These are phyloP conservation scores for Nannochloris sp. DNA, from an alignment of 139 green algal genomes.

Conservation along the genomic window DNA sequence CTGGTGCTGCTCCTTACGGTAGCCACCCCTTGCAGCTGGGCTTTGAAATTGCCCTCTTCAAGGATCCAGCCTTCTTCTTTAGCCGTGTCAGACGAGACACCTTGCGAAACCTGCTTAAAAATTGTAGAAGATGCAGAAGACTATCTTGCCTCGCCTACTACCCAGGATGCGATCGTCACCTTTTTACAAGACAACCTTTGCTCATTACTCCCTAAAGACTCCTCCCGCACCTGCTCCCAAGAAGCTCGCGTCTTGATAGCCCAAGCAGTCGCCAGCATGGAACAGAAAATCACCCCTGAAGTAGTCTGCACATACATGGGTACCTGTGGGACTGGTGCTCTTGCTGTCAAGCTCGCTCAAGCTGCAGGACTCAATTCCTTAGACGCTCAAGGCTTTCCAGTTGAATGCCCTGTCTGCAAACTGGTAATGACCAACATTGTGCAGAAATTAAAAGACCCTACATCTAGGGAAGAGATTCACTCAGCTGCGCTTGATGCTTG, in stretches of 20 bases:
- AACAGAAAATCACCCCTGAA: background rate
- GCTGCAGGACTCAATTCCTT: background rate
- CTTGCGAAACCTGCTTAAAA: slow-evolving; percentile 9
- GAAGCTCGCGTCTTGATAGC: slow-evolving; percentile 20
- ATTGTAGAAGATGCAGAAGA: slow-evolving; percentile 5
- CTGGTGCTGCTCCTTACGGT: too few relatives aligned
- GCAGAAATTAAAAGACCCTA: slow-evolving; percentile 11
- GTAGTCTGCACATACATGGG: slow-evolving; percentile 15
- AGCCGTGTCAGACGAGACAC: background rate
- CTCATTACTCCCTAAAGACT: background rate
- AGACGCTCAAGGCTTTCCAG: background rate
- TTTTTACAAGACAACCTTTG: slow-evolving; percentile 2
- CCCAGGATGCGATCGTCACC: background rate
- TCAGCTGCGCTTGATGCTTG: slow-evolving; percentile 1
- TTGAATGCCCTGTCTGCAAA: slow-evolving; percentile 27
- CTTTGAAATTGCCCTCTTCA: too few relatives aligned
- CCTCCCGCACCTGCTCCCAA: background rate
- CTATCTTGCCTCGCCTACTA: background rate
- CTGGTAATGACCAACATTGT: slow-evolving; percentile 11
- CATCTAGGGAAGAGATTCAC: background rate
- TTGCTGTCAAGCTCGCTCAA: background rate
- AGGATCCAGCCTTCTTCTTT: background rate
- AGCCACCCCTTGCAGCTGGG: too few relatives aligned
- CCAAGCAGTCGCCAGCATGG: background rate
- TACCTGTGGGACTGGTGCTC: background rate